These are phyloP conservation scores for Suillus hirtellus DNA, from an alignment of 768 basidiomycete species.

Conservation along the genomic window DNA sequence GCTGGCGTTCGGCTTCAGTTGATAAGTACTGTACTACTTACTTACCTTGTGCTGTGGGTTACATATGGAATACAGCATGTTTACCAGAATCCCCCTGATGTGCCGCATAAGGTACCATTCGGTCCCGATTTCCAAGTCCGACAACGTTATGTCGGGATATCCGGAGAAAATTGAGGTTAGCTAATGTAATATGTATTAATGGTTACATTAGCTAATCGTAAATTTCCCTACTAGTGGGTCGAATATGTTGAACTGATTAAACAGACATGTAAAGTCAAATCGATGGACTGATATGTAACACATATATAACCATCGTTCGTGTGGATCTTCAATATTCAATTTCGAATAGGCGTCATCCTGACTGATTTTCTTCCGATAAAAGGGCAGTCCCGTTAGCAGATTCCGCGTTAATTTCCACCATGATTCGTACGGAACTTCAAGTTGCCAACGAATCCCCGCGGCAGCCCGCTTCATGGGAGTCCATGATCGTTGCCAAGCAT, in stretches of 20 bases:
- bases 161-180: too few species aligned
- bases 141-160: background rate
- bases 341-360: background rate
- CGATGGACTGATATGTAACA: too few species aligned
- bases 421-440: background rate
- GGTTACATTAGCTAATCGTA: too few species aligned
- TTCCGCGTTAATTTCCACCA: background rate
- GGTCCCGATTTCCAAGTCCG: too few species aligned
- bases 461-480: background rate
- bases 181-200: too few species aligned
- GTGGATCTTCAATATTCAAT: too few species aligned
- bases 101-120: too few species aligned
- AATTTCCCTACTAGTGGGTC: too few species aligned
- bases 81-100: background rate
- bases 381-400: background rate
- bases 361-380: background rate
- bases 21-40: slow-evolving; percentile 8
- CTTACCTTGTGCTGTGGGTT: slow-evolving; percentile 9
- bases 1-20: slow-evolving; percentile 7
- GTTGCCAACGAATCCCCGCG: background rate
- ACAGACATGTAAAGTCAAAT: too few species aligned
- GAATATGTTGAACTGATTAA: too few species aligned
- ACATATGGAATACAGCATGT: slow-evolving; percentile 5
- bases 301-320: too few species aligned
- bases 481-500: background rate